phyloP scores from a whole-genome alignment of 306 rosid genomes.

The Sophora flavescens region DNA sequence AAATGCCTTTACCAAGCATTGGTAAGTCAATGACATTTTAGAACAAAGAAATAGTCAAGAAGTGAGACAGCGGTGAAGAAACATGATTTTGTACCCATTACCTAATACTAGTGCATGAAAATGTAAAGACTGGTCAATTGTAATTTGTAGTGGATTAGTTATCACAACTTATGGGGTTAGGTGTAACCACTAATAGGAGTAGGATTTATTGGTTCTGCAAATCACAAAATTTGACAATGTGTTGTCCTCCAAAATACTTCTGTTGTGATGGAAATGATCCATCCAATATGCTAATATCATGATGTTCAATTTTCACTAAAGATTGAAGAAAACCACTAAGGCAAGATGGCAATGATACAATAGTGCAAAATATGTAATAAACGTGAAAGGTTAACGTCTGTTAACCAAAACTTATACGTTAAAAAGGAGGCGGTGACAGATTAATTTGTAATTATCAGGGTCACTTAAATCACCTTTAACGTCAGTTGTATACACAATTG shows the following conservation, averaged over 20 bases:
- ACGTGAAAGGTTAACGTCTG: too few species aligned
- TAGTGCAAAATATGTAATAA: too few species aligned
- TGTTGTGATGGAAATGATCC: background rate
- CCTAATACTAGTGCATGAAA: background rate
- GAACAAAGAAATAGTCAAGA: background rate
- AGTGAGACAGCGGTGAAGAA: background rate
- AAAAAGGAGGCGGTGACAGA: too few species aligned
- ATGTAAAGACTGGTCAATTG: background rate
- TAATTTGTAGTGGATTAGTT: background rate
- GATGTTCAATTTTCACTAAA: background rate
- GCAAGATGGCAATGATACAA: background rate
- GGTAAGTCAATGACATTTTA: constrained; percentile 21
- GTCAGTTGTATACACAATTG: too few species aligned
- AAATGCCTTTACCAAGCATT: background rate
- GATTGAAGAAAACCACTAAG: background rate
- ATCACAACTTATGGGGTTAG: background rate
- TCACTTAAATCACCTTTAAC: too few species aligned
- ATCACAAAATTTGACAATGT: background rate
- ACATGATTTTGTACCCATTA: background rate
- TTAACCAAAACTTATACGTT: too few species aligned
- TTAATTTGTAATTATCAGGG: too few species aligned
- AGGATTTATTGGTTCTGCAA: background rate
- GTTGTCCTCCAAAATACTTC: constrained; percentile 1
- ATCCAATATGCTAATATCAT: background rate
- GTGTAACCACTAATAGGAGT: background rate